Conservation (phyloP, 2,329 filamentous ascomycete genomes). For the Biscogniauxia marginata region DNA sequence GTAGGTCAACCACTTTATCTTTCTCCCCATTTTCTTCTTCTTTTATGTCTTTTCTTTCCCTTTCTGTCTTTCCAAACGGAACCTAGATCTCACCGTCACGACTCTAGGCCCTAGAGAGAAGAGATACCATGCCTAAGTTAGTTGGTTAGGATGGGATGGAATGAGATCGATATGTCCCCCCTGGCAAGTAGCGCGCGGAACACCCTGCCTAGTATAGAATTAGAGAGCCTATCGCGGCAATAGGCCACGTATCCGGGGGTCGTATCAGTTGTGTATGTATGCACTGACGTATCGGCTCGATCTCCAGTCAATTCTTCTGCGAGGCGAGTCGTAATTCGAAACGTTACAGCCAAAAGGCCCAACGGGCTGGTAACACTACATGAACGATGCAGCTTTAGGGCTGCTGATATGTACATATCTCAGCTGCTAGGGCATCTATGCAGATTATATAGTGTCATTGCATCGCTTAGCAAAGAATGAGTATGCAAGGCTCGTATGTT, state of each 20-base stretch:
- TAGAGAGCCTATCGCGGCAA: neutral
- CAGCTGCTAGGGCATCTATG: neutral
- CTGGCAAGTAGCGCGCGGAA: neutral
- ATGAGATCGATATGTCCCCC: too few species aligned
- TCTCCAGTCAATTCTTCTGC: too few species aligned
- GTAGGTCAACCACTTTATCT: neutral
- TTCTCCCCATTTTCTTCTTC: neutral
- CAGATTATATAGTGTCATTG: neutral
- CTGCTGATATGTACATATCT: neutral
- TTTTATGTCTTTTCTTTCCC: neutral
- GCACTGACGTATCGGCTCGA: too few species aligned
- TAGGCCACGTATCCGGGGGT: neutral
- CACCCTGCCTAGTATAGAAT: neutral
- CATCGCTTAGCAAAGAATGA: neutral
- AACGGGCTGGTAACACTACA: neutral
- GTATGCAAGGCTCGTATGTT: neutral
- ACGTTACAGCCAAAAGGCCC: neutral
- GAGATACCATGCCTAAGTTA: neutral
- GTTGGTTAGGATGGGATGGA: too few species aligned
- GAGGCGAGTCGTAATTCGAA: neutral
- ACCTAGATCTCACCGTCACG: neutral
- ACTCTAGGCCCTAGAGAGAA: neutral
- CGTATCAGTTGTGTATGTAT: neutral
- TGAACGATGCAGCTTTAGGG: neutral
- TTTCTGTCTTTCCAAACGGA: too few species aligned